These are phyloP conservation scores for Curvularia verruculosa DNA, from an alignment of 2,329 filamentous ascomycete genomes.

Conservation along the genomic window DNA sequence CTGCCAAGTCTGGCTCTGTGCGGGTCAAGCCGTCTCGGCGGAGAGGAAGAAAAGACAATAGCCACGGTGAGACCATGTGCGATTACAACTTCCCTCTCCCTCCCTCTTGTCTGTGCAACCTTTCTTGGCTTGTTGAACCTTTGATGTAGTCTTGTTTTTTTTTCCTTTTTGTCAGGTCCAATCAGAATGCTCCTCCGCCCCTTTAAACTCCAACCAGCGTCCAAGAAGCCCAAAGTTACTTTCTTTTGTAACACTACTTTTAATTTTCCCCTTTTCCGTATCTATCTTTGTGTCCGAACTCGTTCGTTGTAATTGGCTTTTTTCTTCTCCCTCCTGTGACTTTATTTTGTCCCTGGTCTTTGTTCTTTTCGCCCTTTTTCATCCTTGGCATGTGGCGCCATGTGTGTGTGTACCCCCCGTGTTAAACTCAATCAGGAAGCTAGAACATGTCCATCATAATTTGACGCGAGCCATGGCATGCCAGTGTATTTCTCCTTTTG, in stretches of 20 bases:
- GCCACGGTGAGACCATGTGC: conserved; percentile 13
- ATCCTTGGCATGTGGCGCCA: background rate
- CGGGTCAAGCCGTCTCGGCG: conserved; percentile 8
- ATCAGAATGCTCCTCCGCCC: background rate
- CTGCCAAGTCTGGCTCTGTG: conserved; percentile 13
- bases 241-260: background rate
- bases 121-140: conserved; percentile 6
- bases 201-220: background rate
- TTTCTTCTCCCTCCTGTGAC: too few species aligned
- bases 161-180: background rate
- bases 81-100: background rate
- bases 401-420: background rate
- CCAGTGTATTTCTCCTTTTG: background rate
- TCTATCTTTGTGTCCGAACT: too few species aligned
- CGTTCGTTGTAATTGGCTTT: too few species aligned
- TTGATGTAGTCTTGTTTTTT: background rate
- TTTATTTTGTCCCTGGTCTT: background rate
- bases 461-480: background rate
- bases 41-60: conserved; percentile 11
- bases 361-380: background rate
- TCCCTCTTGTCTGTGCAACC: conserved; percentile 4
- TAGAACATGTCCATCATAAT: background rate
- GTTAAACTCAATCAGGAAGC: background rate
- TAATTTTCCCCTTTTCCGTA: background rate
- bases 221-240: background rate